A percentile compares a stretch with the other conserved stretches of the same genome.
These are phyloP conservation scores for Sarcomyxa edulis DNA, from an alignment of 768 basidiomycete genomes.

Conservation along the genomic window DNA sequence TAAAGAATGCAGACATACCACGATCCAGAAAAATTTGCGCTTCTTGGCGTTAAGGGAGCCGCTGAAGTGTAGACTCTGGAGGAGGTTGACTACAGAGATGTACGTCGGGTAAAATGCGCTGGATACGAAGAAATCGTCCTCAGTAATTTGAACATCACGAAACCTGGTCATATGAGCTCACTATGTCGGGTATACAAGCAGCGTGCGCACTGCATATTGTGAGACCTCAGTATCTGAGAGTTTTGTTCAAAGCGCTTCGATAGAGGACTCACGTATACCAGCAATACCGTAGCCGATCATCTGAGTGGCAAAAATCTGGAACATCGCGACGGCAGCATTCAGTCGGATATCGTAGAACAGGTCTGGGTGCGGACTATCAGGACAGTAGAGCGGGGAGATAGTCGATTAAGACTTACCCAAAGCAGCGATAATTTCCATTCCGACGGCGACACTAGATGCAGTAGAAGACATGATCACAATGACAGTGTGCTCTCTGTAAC, in stretches of 20 bases:
- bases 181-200: slow-evolving; percentile 51
- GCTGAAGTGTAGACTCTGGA: slow-evolving; percentile 49
- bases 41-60: slow-evolving; percentile 45
- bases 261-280: slow-evolving; percentile 21
- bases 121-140: slow-evolving; percentile 5
- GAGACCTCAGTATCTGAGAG: background rate
- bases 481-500: slow-evolving; percentile 39
- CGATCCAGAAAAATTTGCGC: slow-evolving; percentile 51
- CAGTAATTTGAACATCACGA: background rate
- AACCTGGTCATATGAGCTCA: slow-evolving; percentile 14
- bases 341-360: slow-evolving; percentile 46
- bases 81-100: slow-evolving; percentile 45
- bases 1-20: slow-evolving; percentile 24
- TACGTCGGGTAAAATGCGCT: slow-evolving; percentile 47
- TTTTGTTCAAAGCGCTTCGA: background rate
- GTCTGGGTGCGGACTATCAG: slow-evolving; percentile 22
- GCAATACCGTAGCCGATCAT: slow-evolving; percentile 35
- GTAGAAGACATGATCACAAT: slow-evolving; percentile 55
- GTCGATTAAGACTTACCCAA: slow-evolving; percentile 23
- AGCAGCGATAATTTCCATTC: slow-evolving; percentile 51
- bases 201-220: slow-evolving; percentile 31
- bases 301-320: slow-evolving; percentile 49
- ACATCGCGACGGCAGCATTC: slow-evolving; percentile 45
- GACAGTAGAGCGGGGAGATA: background rate
- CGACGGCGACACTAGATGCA: slow-evolving; percentile 42